phyloP scores from a whole-genome alignment of 176 grass and related monocot genomes.

The Ampelocalamus luodianensis region DNA sequence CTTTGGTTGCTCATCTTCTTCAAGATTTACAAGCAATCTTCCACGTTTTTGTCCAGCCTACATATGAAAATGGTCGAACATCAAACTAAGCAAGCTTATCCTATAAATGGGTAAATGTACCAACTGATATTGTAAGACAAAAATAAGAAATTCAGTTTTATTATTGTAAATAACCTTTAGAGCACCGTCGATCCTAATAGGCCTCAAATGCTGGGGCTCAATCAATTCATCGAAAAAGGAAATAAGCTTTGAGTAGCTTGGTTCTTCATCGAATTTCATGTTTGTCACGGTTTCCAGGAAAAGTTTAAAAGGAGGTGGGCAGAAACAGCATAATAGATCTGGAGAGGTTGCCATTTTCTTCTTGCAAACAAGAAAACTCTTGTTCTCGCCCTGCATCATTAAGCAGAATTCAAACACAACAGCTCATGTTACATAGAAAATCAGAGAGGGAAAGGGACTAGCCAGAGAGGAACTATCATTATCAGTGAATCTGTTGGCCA shows the following conservation, averaged over 20 bases:
- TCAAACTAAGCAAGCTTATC: conserved; percentile 12
- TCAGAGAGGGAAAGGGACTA: neutral
- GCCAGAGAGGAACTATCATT: neutral
- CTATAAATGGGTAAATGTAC: conserved; percentile 1
- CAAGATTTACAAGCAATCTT: conserved; percentile 76
- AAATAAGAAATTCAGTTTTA: conserved; percentile 15
- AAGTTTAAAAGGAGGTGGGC: conserved; percentile 81
- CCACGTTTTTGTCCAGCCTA: conserved; percentile 98
- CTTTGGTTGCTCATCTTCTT: conserved; percentile 98
- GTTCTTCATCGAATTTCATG: conserved; percentile 99
- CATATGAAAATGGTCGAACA: conserved; percentile 40
- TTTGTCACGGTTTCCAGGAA: conserved; percentile 94
- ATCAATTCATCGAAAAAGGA: conserved; percentile 95
- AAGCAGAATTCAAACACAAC: conserved; percentile 37
- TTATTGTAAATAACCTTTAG: conserved; percentile 72
- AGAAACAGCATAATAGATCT: conserved; percentile 88
- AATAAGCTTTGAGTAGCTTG: conserved; percentile 92
- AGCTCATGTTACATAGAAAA: conserved; percentile 15
- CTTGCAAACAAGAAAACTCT: conserved; percentile 99
- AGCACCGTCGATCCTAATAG: conserved; percentile 97
- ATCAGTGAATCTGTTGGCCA: neutral
- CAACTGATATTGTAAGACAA: neutral
- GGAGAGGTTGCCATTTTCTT: conserved; percentile 98
- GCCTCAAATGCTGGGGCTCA: conserved; percentile 83
- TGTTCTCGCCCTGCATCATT: conserved; percentile 92